Evolutionary conservation across 148 eudicot genomes (phyloP).

Genomic region (Mesembryanthemum crystallinum): DNA sequence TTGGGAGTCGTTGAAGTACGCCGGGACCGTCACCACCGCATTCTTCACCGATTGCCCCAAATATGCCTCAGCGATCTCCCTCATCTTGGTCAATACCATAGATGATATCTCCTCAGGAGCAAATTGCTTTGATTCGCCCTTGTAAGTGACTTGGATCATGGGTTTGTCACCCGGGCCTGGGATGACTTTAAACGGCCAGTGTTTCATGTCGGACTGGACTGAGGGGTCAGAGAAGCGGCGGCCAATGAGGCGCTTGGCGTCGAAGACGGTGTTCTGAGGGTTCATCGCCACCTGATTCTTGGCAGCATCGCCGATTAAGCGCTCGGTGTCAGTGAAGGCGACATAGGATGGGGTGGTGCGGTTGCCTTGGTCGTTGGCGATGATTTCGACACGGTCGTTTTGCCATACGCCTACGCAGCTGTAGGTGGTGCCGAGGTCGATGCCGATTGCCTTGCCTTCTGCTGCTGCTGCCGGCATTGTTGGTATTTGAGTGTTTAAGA

Average conservation of each 20-base stretch:
- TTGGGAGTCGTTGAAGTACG: slow-evolving; percentile 12
- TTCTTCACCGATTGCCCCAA: not conserved
- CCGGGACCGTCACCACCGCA: slow-evolving; percentile 5
- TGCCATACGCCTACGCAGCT: slow-evolving; percentile 13
- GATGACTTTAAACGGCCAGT: slow-evolving; percentile 7
- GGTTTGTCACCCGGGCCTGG: slow-evolving; percentile 11
- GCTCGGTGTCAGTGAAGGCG: slow-evolving; percentile 12
- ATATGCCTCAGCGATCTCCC: not conserved
- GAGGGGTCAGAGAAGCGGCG: slow-evolving; percentile 9
- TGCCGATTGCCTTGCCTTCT: slow-evolving; percentile 8
- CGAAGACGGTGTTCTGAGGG: slow-evolving; percentile 16
- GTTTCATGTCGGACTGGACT: slow-evolving; percentile 9
- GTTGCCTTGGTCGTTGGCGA: slow-evolving; percentile 11
- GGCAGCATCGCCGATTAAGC: slow-evolving; percentile 11
- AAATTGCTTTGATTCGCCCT: not conserved
- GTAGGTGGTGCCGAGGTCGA: slow-evolving; percentile 12
- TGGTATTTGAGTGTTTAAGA: not conserved
- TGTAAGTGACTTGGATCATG: slow-evolving; percentile 8
- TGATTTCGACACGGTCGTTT: slow-evolving; percentile 15
- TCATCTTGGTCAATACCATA: slow-evolving; percentile 3
- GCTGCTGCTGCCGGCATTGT: slow-evolving; percentile 6
- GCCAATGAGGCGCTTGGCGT: slow-evolving; percentile 13
- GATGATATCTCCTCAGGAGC: slow-evolving; percentile 3
- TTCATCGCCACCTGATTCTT: slow-evolving; percentile 11
- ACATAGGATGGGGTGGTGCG: slow-evolving; percentile 9